Evolutionary conservation across 164 flowering plant genomes (phyloP), one percentile per base, ranked within the genome.

Genomic region (Vitis riparia): DNA sequence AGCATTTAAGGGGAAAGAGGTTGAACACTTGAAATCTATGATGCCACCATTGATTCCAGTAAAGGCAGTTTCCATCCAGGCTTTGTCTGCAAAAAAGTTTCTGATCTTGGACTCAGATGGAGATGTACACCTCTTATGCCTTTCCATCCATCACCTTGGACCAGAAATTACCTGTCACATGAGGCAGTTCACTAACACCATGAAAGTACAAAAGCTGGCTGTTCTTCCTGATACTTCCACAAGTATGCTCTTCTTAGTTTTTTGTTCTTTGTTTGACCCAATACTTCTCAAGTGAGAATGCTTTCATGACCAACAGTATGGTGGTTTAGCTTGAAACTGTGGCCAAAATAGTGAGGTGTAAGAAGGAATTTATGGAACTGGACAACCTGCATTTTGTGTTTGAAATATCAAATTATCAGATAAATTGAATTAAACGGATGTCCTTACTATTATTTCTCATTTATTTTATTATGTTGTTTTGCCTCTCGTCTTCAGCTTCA

Each of bases 81-180:
- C 90, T 59, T 66, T 94, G 66, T 81, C 92, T 47, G 76, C 78
- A 47, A 75, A 81, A 55, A 84, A 71, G 63, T 86, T 88, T 76
- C 53, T 94, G 70, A 73, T 94, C 59, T 75, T 94, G 81, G 96
- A 91, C 70, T 89, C 96, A 19, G 71, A 52, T 77, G 97, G 97
- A 71, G 82, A 86, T 68, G 48, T 94, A 16, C 91, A 87, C 71
- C 74, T 87, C 51, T 69, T 91, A 78, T 47, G 69, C 67, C 61
- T 88, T 51, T 75, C 80, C 19, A 78, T 52, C 50, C 44, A 79
- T 69, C 55, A 63, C 47, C 55, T 30, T 71, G 91, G 87, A 59
- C 66, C 84, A 48, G 84, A 80, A 65, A 58, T 76, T 11, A 63
- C 75, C 56, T 78, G 76, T 63, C 68, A 69, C 58, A 75, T 89